phyloP scores from a whole-genome alignment of 106 monocot genomes.

The Cymbidium sinense region DNA sequence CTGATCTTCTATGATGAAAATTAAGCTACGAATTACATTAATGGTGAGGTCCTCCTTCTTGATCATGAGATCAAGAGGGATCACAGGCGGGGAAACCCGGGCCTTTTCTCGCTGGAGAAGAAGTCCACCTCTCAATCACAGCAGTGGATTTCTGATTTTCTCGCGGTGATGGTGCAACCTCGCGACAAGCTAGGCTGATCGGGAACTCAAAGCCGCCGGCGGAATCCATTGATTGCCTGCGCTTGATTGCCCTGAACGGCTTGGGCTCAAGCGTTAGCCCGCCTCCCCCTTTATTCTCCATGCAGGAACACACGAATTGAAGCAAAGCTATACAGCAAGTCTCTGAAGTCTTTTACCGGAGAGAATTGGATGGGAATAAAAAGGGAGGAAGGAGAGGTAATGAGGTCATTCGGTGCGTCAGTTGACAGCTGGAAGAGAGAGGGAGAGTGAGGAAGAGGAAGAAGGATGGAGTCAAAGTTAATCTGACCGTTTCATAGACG shows the following conservation, averaged over 20 bases:
- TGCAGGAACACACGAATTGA: neutral
- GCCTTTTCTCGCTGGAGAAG: conserved; percentile 65
- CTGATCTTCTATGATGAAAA: no score
- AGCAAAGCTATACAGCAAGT: neutral
- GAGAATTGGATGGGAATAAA: conserved; percentile 33
- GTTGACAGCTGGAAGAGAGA: conserved; percentile 14
- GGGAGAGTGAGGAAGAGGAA: neutral
- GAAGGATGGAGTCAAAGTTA: conserved; percentile 8
- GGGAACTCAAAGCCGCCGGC: conserved; percentile 7
- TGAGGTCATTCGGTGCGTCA: conserved; percentile 41
- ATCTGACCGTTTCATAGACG: conserved; percentile 17
- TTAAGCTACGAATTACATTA: conserved; percentile 30
- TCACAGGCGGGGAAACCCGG: neutral
- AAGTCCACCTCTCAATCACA: conserved; percentile 61
- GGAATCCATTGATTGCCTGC: conserved; percentile 9
- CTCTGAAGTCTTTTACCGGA: conserved; percentile 36
- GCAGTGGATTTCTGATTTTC: conserved; percentile 8
- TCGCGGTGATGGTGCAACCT: no score
- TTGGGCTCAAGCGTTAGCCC: conserved; percentile 8
- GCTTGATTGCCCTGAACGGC: neutral
- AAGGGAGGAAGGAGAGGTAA: conserved; percentile 2
- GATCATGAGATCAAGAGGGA: conserved; percentile 18
- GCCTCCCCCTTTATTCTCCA: conserved; percentile 26
- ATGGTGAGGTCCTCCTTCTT: conserved; percentile 54
- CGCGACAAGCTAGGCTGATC: neutral